A percentile compares a stretch with the other conserved stretches of the same genome.
These are phyloP conservation scores for Aureobasidium sp. DNA, from an alignment of 2,329 filamentous ascomycete genomes.

Conservation along the genomic window DNA sequence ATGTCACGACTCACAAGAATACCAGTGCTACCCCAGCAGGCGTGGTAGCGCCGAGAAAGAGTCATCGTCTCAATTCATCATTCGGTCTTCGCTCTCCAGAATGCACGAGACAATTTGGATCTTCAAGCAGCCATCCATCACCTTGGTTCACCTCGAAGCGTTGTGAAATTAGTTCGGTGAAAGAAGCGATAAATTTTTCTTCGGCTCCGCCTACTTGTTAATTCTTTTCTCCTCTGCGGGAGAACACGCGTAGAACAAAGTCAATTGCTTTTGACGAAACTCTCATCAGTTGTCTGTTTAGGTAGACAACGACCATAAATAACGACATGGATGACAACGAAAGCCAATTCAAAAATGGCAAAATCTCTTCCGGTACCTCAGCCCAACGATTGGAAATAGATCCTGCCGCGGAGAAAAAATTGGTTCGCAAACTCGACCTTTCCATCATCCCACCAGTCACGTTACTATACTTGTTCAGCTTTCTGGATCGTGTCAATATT, in stretches of 20 bases:
- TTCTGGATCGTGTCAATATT: slow-evolving; percentile 53
- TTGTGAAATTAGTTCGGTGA: slow-evolving; percentile 3
- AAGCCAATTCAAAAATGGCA: neutral
- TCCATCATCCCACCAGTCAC: slow-evolving; percentile 62
- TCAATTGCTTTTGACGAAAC: neutral
- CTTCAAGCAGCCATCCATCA: neutral
- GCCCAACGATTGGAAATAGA: slow-evolving; percentile 9
- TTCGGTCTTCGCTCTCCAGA: neutral
- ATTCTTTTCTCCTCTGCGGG: neutral
- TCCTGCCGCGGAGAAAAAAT: slow-evolving; percentile 26
- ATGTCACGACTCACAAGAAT: slow-evolving; percentile 2
- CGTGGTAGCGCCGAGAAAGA: slow-evolving; percentile 6
- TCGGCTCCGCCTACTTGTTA: neutral
- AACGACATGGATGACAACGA: neutral
- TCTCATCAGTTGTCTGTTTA: neutral
- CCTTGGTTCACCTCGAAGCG: neutral
- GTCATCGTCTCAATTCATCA: neutral
- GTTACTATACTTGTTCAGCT: slow-evolving; percentile 66
- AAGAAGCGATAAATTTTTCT: slow-evolving; percentile 4
- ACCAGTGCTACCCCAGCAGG: neutral
- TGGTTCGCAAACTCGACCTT: slow-evolving; percentile 59
- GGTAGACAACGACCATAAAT: neutral
- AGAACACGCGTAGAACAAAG: slow-evolving; percentile 6
- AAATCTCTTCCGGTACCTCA: neutral
- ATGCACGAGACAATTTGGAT: slow-evolving; percentile 1